Evolutionary conservation across 2,329 filamentous ascomycete species (phyloP), one percentile per base, ranked within the genome.

Genomic region (Calonectria pauciramosa): DNA sequence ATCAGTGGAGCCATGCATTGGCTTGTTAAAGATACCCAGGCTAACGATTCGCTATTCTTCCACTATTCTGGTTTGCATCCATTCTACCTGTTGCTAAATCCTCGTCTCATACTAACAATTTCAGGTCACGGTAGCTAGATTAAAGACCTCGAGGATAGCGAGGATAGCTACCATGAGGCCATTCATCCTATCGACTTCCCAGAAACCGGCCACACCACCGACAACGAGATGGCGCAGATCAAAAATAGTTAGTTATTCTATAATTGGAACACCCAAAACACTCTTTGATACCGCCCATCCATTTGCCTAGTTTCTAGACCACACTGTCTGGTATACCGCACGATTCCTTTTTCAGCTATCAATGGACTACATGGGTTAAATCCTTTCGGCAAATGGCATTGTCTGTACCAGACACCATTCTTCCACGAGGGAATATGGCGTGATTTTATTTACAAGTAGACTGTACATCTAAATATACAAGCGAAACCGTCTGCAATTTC

Each of bases 1-100:
- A 98, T 99, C 70, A 86, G 99, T 44, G 92, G 96, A 68, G 96
- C 96, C 36, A 99, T 99, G 96, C 96, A 98, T 84, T 99, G 96
- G 96, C 88, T 99, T 23, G 95, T 98, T 72, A 98, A 98, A 86
- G 96, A 98, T 82, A 96, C 96, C 7, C 91, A 91, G 72, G 94
- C 96, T 0, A 98, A 98, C 83, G 96, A 99, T 84, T 98, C 96
- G 6, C 90, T 99, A 9, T 99, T 99, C 87, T 98, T 99, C 88
- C 96, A 99, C 86, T 99, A 98, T 85, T 98, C 96, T 47, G 96
- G 94, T 96, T 86, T 79, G 91, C 83, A 47, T 11, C 30, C 36
- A 23, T 72, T 20, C 32, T 10, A 14, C 14, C 13, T 54, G n/a
- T 16, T 44, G 30, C 28, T 26, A 23, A 49, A 56, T 59, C 44